Conservation (phyloP, 176 grass and related monocot species). For the Aegilops speltoides region DNA sequence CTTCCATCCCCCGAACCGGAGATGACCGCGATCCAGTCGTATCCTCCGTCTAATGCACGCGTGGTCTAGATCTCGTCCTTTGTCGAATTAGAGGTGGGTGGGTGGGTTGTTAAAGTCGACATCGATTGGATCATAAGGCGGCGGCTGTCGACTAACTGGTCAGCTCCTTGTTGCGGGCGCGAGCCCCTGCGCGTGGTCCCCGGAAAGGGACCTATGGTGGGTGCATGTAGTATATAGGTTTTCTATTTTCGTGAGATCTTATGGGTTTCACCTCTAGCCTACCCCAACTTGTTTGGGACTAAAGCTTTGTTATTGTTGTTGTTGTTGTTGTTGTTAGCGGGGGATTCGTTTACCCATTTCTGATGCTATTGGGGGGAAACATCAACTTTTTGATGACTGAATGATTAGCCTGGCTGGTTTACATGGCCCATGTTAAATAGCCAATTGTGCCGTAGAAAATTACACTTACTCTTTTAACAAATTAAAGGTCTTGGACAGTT, state of each 20-base stretch:
- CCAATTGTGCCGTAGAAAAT: not conserved
- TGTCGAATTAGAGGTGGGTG: slow-evolving; percentile 22
- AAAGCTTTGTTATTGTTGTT: no score
- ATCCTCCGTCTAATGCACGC: slow-evolving; percentile 6
- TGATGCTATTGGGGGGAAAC: not conserved
- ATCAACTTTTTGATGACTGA: not conserved
- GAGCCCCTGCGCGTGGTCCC: not conserved
- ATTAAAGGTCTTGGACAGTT: not conserved
- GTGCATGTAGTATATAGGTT: slow-evolving; percentile 18
- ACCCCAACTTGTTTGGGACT: no score
- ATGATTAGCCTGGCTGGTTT: not conserved
- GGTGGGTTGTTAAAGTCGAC: not conserved
- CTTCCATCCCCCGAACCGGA: not conserved
- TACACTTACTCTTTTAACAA: not conserved
- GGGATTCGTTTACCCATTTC: slow-evolving; percentile 13
- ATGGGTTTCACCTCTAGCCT: no score
- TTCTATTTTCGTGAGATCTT: not conserved
- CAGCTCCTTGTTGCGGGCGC: not conserved
- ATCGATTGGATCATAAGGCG: slow-evolving; percentile 25
- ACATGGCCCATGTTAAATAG: not conserved
- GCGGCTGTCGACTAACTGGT: not conserved
- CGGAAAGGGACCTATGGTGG: slow-evolving; percentile 8
- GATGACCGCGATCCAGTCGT: slow-evolving; percentile 25
- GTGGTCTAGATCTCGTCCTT: slow-evolving; percentile 29
- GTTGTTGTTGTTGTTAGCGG: no score